A percentile compares a stretch with the other conserved stretches of the same genome.
Conservation (phyloP, 2,329 filamentous ascomycete genomes). For the Madurella mycetomatis region DNA sequence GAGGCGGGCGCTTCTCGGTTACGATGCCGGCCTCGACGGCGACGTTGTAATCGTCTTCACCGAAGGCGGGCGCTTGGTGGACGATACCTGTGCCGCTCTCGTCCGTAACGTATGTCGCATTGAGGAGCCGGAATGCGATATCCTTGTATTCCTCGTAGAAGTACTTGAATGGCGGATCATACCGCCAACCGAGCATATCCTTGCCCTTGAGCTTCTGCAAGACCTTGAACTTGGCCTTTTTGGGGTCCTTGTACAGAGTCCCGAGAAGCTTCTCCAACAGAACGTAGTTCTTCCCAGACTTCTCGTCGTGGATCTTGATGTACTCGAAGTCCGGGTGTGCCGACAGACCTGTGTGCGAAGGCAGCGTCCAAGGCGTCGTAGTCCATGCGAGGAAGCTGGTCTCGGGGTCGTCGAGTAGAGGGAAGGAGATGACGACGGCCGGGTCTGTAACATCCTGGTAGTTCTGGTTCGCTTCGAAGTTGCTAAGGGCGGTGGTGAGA, state of each 20-base stretch:
- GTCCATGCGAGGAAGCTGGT: slow-evolving; percentile 82
- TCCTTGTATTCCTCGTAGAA: slow-evolving; percentile 88
- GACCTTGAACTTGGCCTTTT: slow-evolving; percentile 89
- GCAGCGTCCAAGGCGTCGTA: slow-evolving; percentile 76
- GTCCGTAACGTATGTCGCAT: slow-evolving; percentile 79
- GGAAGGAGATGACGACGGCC: slow-evolving; percentile 83
- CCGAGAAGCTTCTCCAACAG: slow-evolving; percentile 75
- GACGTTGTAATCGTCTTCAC: slow-evolving; percentile 92
- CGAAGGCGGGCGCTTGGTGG: slow-evolving; percentile 88
- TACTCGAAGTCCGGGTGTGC: slow-evolving; percentile 76
- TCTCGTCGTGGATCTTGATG: slow-evolving; percentile 78
- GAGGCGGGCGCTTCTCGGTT: slow-evolving; percentile 70
- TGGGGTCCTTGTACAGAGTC: slow-evolving; percentile 88
- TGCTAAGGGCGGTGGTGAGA: slow-evolving; percentile 82
- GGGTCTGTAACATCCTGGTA: slow-evolving; percentile 92
- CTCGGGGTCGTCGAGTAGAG: slow-evolving; percentile 70
- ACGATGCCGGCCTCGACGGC: slow-evolving; percentile 74
- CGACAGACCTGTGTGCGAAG: slow-evolving; percentile 69
- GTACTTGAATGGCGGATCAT: slow-evolving; percentile 84
- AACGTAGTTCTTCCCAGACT: slow-evolving; percentile 77
- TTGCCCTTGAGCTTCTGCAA: slow-evolving; percentile 75
- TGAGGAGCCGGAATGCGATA: slow-evolving; percentile 73
- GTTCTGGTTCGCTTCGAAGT: slow-evolving; percentile 92
- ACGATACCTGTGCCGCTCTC: slow-evolving; percentile 92
- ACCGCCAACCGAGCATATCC: slow-evolving; percentile 84